phyloP scores from a whole-genome alignment of 371 early-diverging fungal genomes.

The Rhizomucor pusillus region DNA sequence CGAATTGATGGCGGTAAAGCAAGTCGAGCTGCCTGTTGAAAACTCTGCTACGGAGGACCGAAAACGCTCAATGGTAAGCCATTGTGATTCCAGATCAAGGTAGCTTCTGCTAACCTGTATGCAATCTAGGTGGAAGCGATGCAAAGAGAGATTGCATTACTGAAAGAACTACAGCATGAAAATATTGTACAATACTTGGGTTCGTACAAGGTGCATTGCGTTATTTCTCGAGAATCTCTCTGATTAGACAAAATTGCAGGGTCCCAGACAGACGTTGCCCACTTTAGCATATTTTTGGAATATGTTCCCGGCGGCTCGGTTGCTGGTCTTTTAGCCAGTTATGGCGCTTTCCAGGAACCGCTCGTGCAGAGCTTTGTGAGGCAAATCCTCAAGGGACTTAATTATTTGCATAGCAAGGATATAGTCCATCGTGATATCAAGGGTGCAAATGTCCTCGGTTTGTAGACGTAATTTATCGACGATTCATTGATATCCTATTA shows the following conservation, averaged over 20 bases:
- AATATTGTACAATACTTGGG: constrained; percentile 95
- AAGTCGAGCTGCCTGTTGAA: constrained; percentile 84
- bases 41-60: constrained; percentile 66
- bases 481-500: too few relatives aligned
- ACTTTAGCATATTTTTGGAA: constrained; percentile 95
- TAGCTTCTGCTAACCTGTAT: neutral
- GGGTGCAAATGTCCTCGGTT: constrained; percentile 87
- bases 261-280: constrained; percentile 75
- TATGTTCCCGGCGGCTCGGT: constrained; percentile 98
- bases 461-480: neutral
- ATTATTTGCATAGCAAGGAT: constrained; percentile 91
- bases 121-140: constrained; percentile 70
- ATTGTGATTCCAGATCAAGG: neutral
- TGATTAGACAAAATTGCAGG: constrained; percentile 31
- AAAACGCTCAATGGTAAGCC: constrained; percentile 57
- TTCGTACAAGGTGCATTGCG: constrained; percentile 16
- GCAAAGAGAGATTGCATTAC: constrained; percentile 84
- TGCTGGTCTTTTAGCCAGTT: constrained; percentile 77
- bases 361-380: constrained; percentile 82
- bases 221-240: neutral
- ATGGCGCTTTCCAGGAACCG: constrained; percentile 85
- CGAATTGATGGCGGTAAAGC: constrained; percentile 97
- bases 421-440: constrained; percentile 99
- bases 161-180: constrained; percentile 88
- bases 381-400: constrained; percentile 92